Evolutionary conservation across 2,329 filamentous ascomycete species (phyloP).

Genomic region (Fusarium avenaceum): DNA sequence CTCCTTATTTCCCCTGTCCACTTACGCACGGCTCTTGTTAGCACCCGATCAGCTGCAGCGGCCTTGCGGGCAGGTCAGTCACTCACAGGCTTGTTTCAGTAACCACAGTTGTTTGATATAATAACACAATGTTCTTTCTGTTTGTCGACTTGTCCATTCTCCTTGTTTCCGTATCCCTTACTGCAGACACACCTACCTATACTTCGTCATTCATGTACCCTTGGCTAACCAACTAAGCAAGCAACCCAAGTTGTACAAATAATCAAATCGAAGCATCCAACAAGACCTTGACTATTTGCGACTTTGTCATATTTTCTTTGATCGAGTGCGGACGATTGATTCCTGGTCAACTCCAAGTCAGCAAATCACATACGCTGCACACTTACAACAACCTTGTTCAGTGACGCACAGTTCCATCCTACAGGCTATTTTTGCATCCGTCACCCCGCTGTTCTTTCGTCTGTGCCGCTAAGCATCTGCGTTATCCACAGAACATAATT

Average conservation of each 20-base stretch:
- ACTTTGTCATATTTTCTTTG: neutral
- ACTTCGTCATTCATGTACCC: conserved; percentile 13
- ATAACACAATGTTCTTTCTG: conserved; percentile 10
- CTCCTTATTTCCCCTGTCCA: conserved; percentile 30
- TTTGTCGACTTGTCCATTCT: conserved; percentile 10
- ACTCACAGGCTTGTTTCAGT: neutral
- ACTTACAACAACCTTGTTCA: conserved; percentile 9
- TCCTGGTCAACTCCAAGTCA: neutral
- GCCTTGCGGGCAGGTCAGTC: conserved; percentile 26
- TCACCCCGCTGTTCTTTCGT: conserved; percentile 26
- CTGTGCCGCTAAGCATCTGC: conserved; percentile 30
- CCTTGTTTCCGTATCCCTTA: neutral
- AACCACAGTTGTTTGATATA: conserved; percentile 17
- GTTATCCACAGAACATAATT: conserved; percentile 15
- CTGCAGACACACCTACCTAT: neutral
- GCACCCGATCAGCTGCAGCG: conserved; percentile 32
- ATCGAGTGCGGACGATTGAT: neutral
- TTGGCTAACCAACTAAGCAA: conserved; percentile 20
- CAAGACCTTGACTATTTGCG: conserved; percentile 6
- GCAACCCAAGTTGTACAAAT: conserved; percentile 16
- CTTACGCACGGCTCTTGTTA: conserved; percentile 40
- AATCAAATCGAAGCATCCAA: conserved; percentile 12
- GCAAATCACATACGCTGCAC: conserved; percentile 9
- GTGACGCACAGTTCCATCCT: conserved; percentile 13
- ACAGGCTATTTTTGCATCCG: conserved; percentile 14